phyloP scores from a whole-genome alignment of 2,329 filamentous ascomycete species.

The Chaetoscypha palmicola region DNA sequence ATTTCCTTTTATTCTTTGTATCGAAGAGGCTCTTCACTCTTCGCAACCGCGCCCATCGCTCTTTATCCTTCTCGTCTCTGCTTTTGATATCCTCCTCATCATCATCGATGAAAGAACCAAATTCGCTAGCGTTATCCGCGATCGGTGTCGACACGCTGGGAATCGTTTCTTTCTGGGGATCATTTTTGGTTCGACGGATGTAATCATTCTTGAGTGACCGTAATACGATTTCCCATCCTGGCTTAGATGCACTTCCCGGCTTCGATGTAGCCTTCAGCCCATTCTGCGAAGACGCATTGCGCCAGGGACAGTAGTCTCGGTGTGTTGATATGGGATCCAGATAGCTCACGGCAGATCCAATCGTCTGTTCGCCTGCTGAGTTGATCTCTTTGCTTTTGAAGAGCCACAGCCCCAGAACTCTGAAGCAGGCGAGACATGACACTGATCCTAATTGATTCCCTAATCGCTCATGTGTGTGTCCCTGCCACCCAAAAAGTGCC shows the following conservation, averaged over 20 bases:
- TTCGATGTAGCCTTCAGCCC: slow-evolving; percentile 27
- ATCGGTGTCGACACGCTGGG: slow-evolving; percentile 7
- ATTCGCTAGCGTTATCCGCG: slow-evolving; percentile 4
- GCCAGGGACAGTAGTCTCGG: slow-evolving; percentile 79
- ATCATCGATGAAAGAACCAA: slow-evolving; percentile 16
- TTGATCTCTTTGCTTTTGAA: slow-evolving; percentile 70
- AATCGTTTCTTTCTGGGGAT: slow-evolving; percentile 10
- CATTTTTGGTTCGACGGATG: slow-evolving; percentile 19
- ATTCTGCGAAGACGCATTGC: slow-evolving; percentile 56
- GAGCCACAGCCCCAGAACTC: slow-evolving; percentile 88
- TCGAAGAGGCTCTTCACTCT: slow-evolving; percentile 67
- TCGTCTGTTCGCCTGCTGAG: slow-evolving; percentile 43
- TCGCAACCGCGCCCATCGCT: slow-evolving; percentile 64
- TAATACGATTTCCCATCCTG: slow-evolving; percentile 50
- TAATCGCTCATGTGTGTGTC: slow-evolving; percentile 31
- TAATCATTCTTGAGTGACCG: slow-evolving; percentile 53
- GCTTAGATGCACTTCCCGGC: slow-evolving; percentile 28
- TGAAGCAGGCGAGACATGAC: slow-evolving; percentile 74
- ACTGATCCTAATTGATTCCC: slow-evolving; percentile 36
- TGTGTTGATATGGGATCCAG: slow-evolving; percentile 67
- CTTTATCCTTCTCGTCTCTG: slow-evolving; percentile 58
- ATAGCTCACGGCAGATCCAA: slow-evolving; percentile 52
- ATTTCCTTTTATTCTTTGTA: slow-evolving; percentile 52
- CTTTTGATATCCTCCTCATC: slow-evolving; percentile 33
- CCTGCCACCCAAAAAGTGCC: slow-evolving; percentile 71